phyloP scores from a whole-genome alignment of 148 eudicot genomes.

The Camellia japonica region DNA sequence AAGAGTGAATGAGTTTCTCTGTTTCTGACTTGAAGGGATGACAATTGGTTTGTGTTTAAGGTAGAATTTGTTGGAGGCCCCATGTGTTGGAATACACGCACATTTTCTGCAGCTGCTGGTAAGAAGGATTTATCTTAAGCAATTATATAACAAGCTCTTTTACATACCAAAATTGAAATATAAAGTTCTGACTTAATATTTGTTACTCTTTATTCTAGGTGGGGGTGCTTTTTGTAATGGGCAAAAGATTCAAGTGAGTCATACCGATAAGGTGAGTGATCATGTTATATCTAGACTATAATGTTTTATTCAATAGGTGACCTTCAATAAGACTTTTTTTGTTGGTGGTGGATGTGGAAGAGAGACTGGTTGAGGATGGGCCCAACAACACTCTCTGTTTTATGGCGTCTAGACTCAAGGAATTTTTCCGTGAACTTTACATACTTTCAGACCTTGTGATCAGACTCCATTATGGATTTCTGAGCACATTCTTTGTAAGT shows the following conservation, averaged over 20 bases:
- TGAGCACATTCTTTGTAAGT: neutral
- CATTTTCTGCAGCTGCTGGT: conserved; percentile 93
- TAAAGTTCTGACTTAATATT: neutral
- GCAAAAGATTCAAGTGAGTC: conserved; percentile 71
- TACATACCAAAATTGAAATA: neutral
- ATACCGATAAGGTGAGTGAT: conserved; percentile 66
- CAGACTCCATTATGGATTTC: neutral
- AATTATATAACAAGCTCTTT: conserved; percentile 4
- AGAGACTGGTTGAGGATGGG: conserved; percentile 1
- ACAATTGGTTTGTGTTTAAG: conserved; percentile 33
- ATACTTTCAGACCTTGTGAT: neutral
- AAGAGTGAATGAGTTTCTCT: neutral
- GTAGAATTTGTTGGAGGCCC: conserved; percentile 99
- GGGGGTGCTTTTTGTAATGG: conserved; percentile 96
- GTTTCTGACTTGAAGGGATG: conserved; percentile 13
- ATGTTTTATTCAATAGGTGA: neutral
- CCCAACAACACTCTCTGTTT: neutral
- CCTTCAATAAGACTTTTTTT: neutral
- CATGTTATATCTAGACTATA: neutral
- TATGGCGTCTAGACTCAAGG: neutral
- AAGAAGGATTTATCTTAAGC: conserved; percentile 22
- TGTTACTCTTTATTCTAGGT: conserved; percentile 43
- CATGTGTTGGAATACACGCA: conserved; percentile 96
- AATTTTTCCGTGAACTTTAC: neutral
- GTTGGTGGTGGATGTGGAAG: neutral